phyloP scores from a whole-genome alignment of 2,329 filamentous ascomycete genomes.

The Botryotinia narcissicola region DNA sequence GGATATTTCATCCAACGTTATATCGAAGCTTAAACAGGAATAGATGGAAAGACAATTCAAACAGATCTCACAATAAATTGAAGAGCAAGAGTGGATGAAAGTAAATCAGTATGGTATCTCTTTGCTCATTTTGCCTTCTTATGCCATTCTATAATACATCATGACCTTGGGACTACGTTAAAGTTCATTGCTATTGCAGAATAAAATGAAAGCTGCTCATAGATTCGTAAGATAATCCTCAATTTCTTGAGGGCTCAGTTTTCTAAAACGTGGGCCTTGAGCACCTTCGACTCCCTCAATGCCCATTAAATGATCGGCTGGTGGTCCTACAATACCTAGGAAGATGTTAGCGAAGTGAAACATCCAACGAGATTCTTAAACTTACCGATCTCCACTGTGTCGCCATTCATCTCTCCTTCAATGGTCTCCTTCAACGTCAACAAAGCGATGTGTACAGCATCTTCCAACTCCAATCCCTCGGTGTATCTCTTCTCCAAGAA shows the following conservation, averaged over 20 bases:
- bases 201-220: conserved; percentile 44
- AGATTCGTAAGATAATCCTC: conserved; percentile 99
- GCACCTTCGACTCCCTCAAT: conserved; percentile 86
- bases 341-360: conserved; percentile 33
- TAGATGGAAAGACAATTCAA: not conserved
- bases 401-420: conserved; percentile 98
- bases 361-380: conserved; percentile 20
- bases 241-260: conserved; percentile 95
- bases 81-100: not conserved
- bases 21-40: not conserved
- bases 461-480: conserved; percentile 92
- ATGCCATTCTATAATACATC: conserved; percentile 42
- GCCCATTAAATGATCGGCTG: conserved; percentile 88
- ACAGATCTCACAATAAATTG: not conserved
- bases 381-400: conserved; percentile 96
- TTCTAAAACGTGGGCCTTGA: conserved; percentile 83
- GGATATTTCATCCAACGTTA: not conserved
- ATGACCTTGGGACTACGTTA: conserved; percentile 24
- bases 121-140: conserved; percentile 35
- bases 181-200: conserved; percentile 26
- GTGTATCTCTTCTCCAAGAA: conserved; percentile 99
- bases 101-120: conserved; percentile 32
- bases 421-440: conserved; percentile 98
- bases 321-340: conserved; percentile 87
- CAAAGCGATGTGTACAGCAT: conserved; percentile 96